phyloP scores from a whole-genome alignment of 352 stramenopile species.

The Phytophthora kernoviae region DNA sequence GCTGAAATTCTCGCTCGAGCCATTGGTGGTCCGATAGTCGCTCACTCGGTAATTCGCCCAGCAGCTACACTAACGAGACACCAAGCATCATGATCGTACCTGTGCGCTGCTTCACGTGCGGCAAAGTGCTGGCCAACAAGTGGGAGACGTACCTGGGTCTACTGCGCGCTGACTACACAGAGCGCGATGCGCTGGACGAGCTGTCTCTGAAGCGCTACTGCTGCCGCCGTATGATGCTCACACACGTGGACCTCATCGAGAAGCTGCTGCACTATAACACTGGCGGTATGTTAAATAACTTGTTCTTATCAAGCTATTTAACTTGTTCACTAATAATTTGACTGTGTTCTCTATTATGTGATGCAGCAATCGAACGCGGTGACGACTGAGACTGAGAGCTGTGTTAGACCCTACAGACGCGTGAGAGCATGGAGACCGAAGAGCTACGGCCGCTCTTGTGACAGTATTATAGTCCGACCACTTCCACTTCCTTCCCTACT shows the following conservation, averaged over 20 bases:
- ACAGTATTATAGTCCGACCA: conserved; percentile 41
- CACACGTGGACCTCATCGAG: conserved; percentile 99
- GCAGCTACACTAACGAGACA: conserved; percentile 1
- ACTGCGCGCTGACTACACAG: conserved; percentile 96
- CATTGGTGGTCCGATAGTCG: background rate
- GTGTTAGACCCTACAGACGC: conserved; percentile 3
- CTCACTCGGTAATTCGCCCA: conserved; percentile 26
- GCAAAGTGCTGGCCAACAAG: conserved; percentile 99
- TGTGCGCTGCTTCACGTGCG: conserved; percentile 99
- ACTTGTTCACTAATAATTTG: background rate
- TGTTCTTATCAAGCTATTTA: background rate
- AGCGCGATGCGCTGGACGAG: conserved; percentile 98
- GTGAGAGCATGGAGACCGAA: conserved; percentile 32
- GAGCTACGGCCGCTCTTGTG: conserved; percentile 33
- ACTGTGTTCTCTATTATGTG: conserved; percentile 10
- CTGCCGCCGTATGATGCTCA: conserved; percentile 99
- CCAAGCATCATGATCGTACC: conserved; percentile 96
- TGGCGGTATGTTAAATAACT: conserved; percentile 60
- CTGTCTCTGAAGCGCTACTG: conserved; percentile 99
- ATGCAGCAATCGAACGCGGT: conserved; percentile 79
- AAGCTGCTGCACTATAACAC: conserved; percentile 99
- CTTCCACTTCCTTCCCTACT: conserved; percentile 35
- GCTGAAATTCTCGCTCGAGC: no score
- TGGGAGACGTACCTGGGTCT: conserved; percentile 99
- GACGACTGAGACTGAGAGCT: conserved; percentile 54